Base-by-base conservation (phyloP, 2,329 filamentous ascomycete species). In the Malbranchea zuffiana region DNA sequence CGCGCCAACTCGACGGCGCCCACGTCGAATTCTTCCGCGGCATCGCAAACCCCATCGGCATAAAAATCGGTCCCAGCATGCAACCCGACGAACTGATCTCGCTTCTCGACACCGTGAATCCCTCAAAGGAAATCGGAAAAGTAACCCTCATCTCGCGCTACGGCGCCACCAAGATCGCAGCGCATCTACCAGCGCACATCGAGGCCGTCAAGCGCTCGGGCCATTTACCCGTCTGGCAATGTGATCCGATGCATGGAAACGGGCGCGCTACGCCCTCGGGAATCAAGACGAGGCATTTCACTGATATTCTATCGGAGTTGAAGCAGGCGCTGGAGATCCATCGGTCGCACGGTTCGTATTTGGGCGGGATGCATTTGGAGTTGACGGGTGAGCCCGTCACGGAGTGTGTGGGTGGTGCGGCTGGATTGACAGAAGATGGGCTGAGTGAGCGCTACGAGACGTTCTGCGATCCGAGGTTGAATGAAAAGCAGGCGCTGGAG, bases 1-100 rank as follows among this genome's bases (percentile, higher is more conserved):
- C 90, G 2, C 77, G 90, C 31, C 88, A 96, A 62, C 75, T 95
- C 30, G 82, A 90, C 55, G 84, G 88, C 50, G 88, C 82, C 0
- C 90, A 98, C 60, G 82, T 98, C 44, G 90, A 98, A 63, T 98
- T 92, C 69, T 93, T 96, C 72, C 81, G 90, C 30, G 90, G 90
- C 41, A 81, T 98, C 47, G 80, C 84, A 51, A 98, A 98, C 64
- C 90, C 90, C 1, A 84, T 98, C 49, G 90, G 90, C 44, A 80
- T 98, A 62, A 98, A 98, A 61, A 82, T 98, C 40, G 90, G 90
- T 0, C 90, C 90, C 6, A 81, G 78, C 4, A 95, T 93, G 53
- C 74, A 78, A 2, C 67, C 74, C 0, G 64, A 73, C 0, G 90
- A 96, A 54, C 72, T 98, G 10, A 72, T 88, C 10, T 65, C 69